Base-by-base conservation (phyloP, 2,329 filamentous ascomycete genomes). In the Colletotrichum incanum region DNA sequence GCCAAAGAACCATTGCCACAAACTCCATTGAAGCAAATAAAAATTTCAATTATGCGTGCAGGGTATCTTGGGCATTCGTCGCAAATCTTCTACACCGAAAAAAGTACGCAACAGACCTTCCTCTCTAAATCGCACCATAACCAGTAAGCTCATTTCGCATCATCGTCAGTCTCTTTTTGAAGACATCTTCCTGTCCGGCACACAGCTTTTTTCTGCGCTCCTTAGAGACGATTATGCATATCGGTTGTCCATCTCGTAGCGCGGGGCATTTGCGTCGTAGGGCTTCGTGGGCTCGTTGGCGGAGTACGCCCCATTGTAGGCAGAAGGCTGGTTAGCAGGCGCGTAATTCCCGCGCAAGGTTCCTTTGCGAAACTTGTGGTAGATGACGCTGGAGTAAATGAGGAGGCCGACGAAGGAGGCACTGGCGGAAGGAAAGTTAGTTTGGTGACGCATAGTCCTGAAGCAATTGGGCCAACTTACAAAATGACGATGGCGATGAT, bases 341-440 rank as follows among this genome's bases (percentile, higher is more conserved):
- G 65, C 45, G 31, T 71, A 61, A 1, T 47, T 26, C n/a, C 60
- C 66, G 31, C 70, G 59, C 23, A 74, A 47, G 16, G 71, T 67
- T 16, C 73, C 72, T 62, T 69, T 74, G 58, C 72, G 65, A 49
- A 71, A 58, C 52, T 41, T 73, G 74, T 80, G 79, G 76, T 73
- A 81, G 67, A 81, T 73, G 64, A 81, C 63, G 59, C 71, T 59
- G 28, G 80, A 76, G 73, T 81, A 82, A 59, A 80, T 75, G 65
- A 82, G 78, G 18, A 81, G 74, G 31, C 78, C 79, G 37, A 80
- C 31, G 73, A 81, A 82, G 66, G 79, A 78, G 34, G 79, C 73
- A 18, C 80, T 81, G 11, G 5, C 8, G 9, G 6, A 37, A 34
- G 1, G 1, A 39, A 1, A 28, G 41, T 70, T 7, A 73, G 49